Percentiles rank a stretch among this genome's conserved stretches.
Conservation (phyloP, 805 yeast species). For the Candida qinlingensis region DNA sequence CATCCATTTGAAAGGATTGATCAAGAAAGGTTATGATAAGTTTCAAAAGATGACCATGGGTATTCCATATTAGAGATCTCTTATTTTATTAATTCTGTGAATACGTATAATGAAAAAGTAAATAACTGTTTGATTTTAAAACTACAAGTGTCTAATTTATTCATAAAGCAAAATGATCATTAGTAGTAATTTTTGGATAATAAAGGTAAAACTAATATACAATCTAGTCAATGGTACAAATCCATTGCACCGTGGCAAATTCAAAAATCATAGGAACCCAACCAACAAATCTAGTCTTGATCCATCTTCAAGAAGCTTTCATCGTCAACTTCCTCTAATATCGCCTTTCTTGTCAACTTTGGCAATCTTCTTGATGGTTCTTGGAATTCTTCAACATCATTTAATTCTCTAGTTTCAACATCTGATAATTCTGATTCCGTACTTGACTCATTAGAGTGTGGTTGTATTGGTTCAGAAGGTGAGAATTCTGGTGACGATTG, state of each 20-base stretch:
- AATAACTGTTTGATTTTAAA: neutral
- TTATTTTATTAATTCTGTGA: neutral
- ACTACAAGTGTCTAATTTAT: neutral
- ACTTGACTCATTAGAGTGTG: no score
- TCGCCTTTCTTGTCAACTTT: conserved; percentile 17
- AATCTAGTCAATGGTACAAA: no score
- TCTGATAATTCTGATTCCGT: no score
- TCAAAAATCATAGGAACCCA: no score
- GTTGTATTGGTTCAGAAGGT: neutral
- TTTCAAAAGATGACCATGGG: conserved; percentile 96
- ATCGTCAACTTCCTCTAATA: conserved; percentile 22
- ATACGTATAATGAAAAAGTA: neutral
- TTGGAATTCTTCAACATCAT: neutral
- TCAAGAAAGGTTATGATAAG: conserved; percentile 86
- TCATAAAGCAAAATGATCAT: no score
- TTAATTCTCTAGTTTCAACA: neutral
- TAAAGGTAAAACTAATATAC: no score
- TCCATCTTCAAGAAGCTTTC: conserved; percentile 14
- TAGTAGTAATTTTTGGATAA: no score
- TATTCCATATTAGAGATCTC: conserved; percentile 64
- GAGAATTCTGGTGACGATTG: neutral
- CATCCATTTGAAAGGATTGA: conserved; percentile 67
- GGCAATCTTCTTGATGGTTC: conserved; percentile 10
- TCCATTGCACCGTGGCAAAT: no score
- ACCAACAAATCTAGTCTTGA: neutral